Evolutionary conservation across 2,329 filamentous ascomycete species (phyloP).

Genomic region (Fusarium sp.): DNA sequence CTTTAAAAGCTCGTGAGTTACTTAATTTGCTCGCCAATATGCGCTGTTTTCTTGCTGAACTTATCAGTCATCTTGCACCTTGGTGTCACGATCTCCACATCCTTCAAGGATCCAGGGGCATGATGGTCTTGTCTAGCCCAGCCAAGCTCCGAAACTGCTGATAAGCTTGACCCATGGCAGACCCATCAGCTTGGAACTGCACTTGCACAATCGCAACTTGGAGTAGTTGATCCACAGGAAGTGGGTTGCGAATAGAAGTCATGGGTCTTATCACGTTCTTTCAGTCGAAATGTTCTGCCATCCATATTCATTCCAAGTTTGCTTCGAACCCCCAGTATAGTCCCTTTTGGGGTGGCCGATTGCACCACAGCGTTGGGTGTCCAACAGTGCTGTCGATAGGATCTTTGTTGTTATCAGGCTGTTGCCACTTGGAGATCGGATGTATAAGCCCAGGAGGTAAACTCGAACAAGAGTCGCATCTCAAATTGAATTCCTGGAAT

Average conservation of each 20-base stretch:
- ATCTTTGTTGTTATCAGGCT: constrained; percentile 1
- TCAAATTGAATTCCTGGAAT: neutral
- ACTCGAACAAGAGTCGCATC: neutral
- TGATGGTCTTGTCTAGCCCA: constrained; percentile 13
- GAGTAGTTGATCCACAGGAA: neutral
- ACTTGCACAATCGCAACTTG: constrained; percentile 6
- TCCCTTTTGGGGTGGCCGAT: neutral
- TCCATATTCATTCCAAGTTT: constrained; percentile 5
- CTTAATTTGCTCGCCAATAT: neutral
- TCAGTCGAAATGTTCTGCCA: constrained; percentile 2
- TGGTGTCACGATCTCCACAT: constrained; percentile 16
- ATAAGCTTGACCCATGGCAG: constrained; percentile 12
- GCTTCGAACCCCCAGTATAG: neutral
- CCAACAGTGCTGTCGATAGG: neutral
- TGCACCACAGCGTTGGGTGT: neutral
- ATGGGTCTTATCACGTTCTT: constrained; percentile 22
- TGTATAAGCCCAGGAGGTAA: neutral
- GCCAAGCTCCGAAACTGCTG: constrained; percentile 12
- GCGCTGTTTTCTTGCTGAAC: constrained; percentile 10
- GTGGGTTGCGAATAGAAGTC: constrained; percentile 5
- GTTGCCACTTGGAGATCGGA: neutral
- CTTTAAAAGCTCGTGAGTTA: neutral
- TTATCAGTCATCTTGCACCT: constrained; percentile 1
- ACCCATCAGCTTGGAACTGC: neutral
- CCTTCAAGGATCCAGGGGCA: constrained; percentile 8